A percentile compares a stretch with the other conserved stretches of the same genome.
Conservation (phyloP, 768 basidiomycete genomes). For the Psilocybe azurescens region DNA sequence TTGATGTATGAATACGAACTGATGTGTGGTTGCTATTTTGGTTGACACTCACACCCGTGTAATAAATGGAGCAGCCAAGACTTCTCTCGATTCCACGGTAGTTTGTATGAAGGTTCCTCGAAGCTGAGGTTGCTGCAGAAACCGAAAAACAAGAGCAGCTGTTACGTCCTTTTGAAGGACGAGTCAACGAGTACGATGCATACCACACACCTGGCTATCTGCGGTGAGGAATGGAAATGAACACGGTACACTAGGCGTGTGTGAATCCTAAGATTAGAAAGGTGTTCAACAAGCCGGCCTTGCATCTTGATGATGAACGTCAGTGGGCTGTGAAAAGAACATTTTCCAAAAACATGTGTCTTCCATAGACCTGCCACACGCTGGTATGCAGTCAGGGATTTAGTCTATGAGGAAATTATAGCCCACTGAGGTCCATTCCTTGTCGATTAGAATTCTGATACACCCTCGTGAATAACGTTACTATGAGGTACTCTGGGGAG, state of each 20-base stretch:
- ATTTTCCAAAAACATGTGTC: constrained; percentile 11
- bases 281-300: constrained; percentile 1
- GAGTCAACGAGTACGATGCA: not conserved
- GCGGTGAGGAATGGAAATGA: constrained; percentile 9
- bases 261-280: constrained; percentile 20
- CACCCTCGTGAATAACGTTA: not conserved
- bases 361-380: constrained; percentile 9
- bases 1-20: constrained; percentile 9
- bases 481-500: constrained; percentile 14
- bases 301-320: constrained; percentile 14
- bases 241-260: constrained; percentile 12
- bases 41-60: constrained; percentile 8
- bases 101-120: not conserved
- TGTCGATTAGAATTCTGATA: constrained; percentile 16
- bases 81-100: not conserved
- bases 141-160: not conserved
- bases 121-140: not conserved
- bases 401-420: not conserved
- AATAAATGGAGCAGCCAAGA: constrained; percentile 7
- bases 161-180: not conserved
- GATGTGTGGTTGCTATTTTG: constrained; percentile 3
- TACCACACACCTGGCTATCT: not conserved
- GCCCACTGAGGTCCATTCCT: constrained; percentile 1
- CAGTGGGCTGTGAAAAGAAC: constrained; percentile 28
- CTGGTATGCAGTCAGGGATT: constrained; percentile 6